Conservation (phyloP, 2,329 filamentous ascomycete species). For the Penicillium oxalicum region DNA sequence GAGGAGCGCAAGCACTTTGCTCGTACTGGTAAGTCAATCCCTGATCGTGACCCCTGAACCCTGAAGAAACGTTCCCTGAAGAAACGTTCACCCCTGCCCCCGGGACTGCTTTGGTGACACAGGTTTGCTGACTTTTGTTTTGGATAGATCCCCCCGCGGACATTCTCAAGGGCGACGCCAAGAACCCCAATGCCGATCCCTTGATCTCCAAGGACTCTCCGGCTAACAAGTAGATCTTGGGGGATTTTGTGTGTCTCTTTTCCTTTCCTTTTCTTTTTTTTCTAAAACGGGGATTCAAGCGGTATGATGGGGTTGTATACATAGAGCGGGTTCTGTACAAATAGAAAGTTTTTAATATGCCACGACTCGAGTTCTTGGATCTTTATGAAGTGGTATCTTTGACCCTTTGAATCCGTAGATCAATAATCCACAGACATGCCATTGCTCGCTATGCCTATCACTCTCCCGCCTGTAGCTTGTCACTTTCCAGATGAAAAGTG, state of each 20-base stretch:
- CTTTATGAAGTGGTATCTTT: background rate
- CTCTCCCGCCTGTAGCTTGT: no score
- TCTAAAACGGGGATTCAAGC: constrained; percentile 10
- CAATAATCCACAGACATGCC: no score
- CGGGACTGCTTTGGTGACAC: no score
- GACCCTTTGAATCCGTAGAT: no score
- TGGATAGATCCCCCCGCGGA: constrained; percentile 41
- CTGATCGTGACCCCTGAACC: background rate
- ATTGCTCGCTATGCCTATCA: no score
- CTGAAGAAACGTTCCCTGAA: no score
- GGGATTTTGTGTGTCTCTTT: background rate
- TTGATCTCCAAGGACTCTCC: constrained; percentile 35
- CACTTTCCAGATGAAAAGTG: no score
- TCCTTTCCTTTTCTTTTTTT: no score
- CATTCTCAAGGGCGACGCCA: constrained; percentile 43
- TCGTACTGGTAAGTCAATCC: constrained; percentile 35
- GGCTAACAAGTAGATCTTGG: constrained; percentile 43
- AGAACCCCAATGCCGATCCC: constrained; percentile 30
- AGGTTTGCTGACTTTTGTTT: background rate
- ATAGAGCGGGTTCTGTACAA: constrained; percentile 24
- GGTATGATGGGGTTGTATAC: constrained; percentile 11
- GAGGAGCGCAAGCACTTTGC: constrained; percentile 37
- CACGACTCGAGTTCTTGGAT: background rate
- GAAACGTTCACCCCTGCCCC: no score
- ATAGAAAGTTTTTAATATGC: constrained; percentile 16